Evolutionary conservation across 2,329 filamentous ascomycete species (phyloP), one percentile per base, ranked within the genome.

Genomic region (Botrytis sinoallii): DNA sequence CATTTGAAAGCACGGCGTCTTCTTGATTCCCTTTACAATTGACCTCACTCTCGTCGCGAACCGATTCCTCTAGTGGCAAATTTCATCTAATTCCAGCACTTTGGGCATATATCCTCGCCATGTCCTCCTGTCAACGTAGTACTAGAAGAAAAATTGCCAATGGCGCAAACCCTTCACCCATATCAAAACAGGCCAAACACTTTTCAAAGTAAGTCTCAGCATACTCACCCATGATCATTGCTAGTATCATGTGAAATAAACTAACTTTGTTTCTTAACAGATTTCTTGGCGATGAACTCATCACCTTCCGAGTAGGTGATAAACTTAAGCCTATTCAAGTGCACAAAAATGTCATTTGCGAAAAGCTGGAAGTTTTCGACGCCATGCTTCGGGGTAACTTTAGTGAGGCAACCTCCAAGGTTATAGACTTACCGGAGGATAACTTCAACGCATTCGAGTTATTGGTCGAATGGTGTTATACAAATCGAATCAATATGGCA

Each of bases 331-430:
- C 42, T 55, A 63, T 64, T 1, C 4, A 38, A 25, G 35, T 75
- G 7, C 73, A 75, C 61, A 72, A 75, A 44, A 52, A 67, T 10
- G 18, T 76, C 16, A 32, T 77, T 29, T 77, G 75, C 44, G 60
- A 73, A 25, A 48, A 69, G 20, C n/a, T 60, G 4, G 29, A 65
- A 10, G 73, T 66, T 61, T 75, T 77, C 40, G 68, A 75, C 32
- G 64, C 67, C 48, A 67, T 73, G 42, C 75, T 76, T 25, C 48
- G 64, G 6, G 59, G 72, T 12, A 29, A 25, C 9, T 76, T 76
- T 29, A 46, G 22, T 4, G 76, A 77, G 32, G 64, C 46, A 32
- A 57, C 7, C 12, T 48, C 59, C 16, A 74, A 75, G 29, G 25
- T 65, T 12, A 71, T 71, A 38, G 38, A 61, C 10, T 44, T 75